Evolutionary conservation across 306 rosid species (phyloP), one percentile per base, ranked within the genome.

Genomic region (Malus sylvestris): DNA sequence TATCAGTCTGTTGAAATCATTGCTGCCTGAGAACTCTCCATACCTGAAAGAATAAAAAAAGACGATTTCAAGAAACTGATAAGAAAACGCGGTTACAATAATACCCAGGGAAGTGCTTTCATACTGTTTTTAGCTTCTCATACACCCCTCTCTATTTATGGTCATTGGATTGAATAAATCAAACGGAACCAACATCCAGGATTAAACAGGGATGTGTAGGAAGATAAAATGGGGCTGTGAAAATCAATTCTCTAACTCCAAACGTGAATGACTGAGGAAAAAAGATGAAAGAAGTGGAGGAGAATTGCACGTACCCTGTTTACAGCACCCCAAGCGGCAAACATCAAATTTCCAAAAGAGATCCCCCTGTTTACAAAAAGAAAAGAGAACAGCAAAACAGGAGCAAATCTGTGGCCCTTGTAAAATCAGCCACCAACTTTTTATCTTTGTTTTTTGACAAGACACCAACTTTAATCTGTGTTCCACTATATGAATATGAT

Each of bases 371-470:
- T 67, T 19, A 62, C 20, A 19, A 27, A 66, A 73, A 69, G 78
- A 61, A 76, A 63, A 44, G 86, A 80, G 55, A 80, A 77, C 74
- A 67, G 85, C 62, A 68, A 78, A 81, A 87, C 78, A 82, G 87
- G 87, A 82, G 84, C 83, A 81, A 82, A 86, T 85, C 71, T 62
- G 88, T 90, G 93, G 91, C 93, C 86, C 61, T 77, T 76, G 63
- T 84, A 92, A 92, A 92, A 90, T 84, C 76, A 75, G 96, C 96
- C 96, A 86, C 89, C 79, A 73, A 81, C 79, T 85, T 86, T 83
- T 84, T 14, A 23, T 78, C 73, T 76, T 80, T 81, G 86, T 86
- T 83, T 59, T 86, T 51, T 25, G 77, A 76, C 83, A 86, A 81
- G 84, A 85, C 86, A 85, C 86, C 81, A 70, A 83, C 82, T 76